A percentile compares a stretch with the other conserved stretches of the same genome.
These are phyloP conservation scores for Citrus hindsii DNA, from an alignment of 345 rosid genomes.

Conservation along the genomic window DNA sequence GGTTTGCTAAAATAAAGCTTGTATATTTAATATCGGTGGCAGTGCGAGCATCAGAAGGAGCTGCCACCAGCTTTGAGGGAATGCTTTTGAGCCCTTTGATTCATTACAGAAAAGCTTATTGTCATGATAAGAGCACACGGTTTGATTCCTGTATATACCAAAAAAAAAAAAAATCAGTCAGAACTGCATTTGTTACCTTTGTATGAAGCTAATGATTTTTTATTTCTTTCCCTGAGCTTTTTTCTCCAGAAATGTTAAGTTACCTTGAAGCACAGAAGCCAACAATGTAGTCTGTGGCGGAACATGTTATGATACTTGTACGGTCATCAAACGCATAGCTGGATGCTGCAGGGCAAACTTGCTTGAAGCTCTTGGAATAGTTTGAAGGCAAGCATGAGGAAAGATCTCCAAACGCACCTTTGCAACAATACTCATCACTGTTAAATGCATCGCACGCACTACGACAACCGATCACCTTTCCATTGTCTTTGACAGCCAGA, in stretches of 20 bases:
- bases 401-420: slow-evolving; percentile 40
- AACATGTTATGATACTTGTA: slow-evolving; percentile 52
- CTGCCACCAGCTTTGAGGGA: slow-evolving; percentile 28
- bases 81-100: slow-evolving; percentile 19
- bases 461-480: slow-evolving; percentile 49
- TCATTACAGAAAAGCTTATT: slow-evolving; percentile 26
- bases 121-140: slow-evolving; percentile 34
- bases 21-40: slow-evolving; percentile 13
- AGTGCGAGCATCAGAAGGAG: slow-evolving; percentile 19
- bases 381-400: slow-evolving; percentile 40
- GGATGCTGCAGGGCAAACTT: slow-evolving; percentile 57
- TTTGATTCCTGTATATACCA: slow-evolving; percentile 27
- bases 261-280: slow-evolving; percentile 61
- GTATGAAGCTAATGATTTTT: neutral
- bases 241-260: neutral
- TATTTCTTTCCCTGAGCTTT: neutral
- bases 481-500: slow-evolving; percentile 30
- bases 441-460: slow-evolving; percentile 54
- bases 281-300: slow-evolving; percentile 40
- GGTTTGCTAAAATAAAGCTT: slow-evolving; percentile 13
- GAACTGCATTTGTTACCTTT: neutral
- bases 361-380: slow-evolving; percentile 54
- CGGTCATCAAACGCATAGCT: slow-evolving; percentile 53
- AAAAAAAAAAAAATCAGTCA: neutral
- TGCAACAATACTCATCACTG: slow-evolving; percentile 57